These are phyloP conservation scores for Trypanosoma scelopori DNA, from an alignment of 208 protist species.

Conservation along the genomic window DNA sequence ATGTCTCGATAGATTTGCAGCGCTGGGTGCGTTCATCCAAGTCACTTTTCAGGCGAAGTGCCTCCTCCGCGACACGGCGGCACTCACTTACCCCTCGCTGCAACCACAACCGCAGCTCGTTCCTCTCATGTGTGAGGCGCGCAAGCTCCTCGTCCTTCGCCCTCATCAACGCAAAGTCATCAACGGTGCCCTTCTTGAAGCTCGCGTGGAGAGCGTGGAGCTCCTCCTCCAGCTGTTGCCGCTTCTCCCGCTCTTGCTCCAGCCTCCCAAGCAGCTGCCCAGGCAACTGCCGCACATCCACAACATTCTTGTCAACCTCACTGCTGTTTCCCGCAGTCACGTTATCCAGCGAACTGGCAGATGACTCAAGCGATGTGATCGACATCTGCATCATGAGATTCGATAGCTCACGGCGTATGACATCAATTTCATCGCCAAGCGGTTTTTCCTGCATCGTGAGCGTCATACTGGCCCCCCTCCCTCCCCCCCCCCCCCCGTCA, in stretches of 20 bases:
- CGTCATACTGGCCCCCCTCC: no score
- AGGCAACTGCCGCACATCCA: background rate
- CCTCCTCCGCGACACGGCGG: slow-evolving; percentile 36
- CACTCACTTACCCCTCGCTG: slow-evolving; percentile 33
- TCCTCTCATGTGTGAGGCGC: slow-evolving; percentile 22
- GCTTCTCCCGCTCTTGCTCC: slow-evolving; percentile 4
- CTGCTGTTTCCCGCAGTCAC: background rate
- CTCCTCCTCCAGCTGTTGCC: slow-evolving; percentile 11
- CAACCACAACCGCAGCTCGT: slow-evolving; percentile 33
- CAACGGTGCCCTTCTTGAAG: background rate
- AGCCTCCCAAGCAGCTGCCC: slow-evolving; percentile 9
- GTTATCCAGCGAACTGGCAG: background rate
- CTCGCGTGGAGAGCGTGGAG: slow-evolving; percentile 1
- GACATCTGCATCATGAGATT: slow-evolving; percentile 14
- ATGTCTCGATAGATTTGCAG: slow-evolving; percentile 5
- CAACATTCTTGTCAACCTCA: background rate
- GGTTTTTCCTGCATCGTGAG: background rate
- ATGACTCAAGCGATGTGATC: slow-evolving; percentile 7
- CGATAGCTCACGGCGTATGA: slow-evolving; percentile 23
- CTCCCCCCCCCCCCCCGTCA: no score
- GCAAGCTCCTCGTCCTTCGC: slow-evolving; percentile 17
- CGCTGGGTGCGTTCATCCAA: slow-evolving; percentile 14
- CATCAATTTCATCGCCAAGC: slow-evolving; percentile 14
- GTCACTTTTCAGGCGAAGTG: slow-evolving; percentile 12
- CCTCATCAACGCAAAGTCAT: background rate